Conservation (phyloP, 139 green algal genomes). For the Nannochloris sp. region DNA sequence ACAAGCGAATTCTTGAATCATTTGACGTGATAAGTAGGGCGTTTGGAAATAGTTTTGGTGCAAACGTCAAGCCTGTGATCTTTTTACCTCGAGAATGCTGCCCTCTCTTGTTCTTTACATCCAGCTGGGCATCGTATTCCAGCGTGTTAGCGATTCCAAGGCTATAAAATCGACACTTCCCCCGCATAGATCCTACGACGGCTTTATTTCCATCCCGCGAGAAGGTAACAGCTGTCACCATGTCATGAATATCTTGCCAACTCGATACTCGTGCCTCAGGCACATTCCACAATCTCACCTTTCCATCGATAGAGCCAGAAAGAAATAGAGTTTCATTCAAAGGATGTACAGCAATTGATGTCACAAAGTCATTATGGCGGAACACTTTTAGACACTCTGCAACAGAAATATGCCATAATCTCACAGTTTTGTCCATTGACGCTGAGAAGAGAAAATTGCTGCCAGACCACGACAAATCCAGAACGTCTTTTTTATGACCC, state of each 20-base stretch:
- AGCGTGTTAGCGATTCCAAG: slow-evolving; percentile 31
- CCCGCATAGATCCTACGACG: slow-evolving; percentile 63
- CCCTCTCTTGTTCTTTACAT: slow-evolving; percentile 53
- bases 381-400: slow-evolving; percentile 62
- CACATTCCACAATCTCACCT: slow-evolving; percentile 79
- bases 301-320: slow-evolving; percentile 70
- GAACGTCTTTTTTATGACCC: slow-evolving; percentile 60
- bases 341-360: slow-evolving; percentile 74
- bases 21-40: slow-evolving; percentile 76
- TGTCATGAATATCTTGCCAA: slow-evolving; percentile 75
- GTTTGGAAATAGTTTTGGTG: slow-evolving; percentile 25
- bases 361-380: slow-evolving; percentile 73
- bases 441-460: slow-evolving; percentile 72
- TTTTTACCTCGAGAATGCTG: slow-evolving; percentile 53
- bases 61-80: slow-evolving; percentile 67
- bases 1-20: slow-evolving; percentile 66
- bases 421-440: slow-evolving; percentile 81
- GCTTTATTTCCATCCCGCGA: slow-evolving; percentile 42
- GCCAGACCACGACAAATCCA: slow-evolving; percentile 77
- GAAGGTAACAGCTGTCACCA: slow-evolving; percentile 79
- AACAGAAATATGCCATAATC: slow-evolving; percentile 77
- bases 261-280: slow-evolving; percentile 60
- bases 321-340: slow-evolving; percentile 71
- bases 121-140: slow-evolving; percentile 71
- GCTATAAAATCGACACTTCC: slow-evolving; percentile 54